phyloP scores from a whole-genome alignment of 768 basidiomycete species.

The Rubroboletus pulcherrimus region DNA sequence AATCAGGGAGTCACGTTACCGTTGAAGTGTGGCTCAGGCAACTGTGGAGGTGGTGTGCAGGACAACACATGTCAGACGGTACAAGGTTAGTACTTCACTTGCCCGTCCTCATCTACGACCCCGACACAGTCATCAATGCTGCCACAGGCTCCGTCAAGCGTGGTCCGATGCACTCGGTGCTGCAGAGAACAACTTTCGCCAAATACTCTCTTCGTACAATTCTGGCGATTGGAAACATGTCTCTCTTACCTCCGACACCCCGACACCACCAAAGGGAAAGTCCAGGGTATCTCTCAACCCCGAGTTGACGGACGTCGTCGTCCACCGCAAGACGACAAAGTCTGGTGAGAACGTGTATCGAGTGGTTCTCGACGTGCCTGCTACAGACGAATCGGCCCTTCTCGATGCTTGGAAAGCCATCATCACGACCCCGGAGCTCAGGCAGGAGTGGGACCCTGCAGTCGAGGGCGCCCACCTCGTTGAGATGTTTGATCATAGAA shows the following conservation, averaged over 20 bases:
- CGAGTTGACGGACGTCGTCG: conserved; percentile 66
- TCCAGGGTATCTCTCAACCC: conserved; percentile 48
- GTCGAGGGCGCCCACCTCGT: conserved; percentile 81
- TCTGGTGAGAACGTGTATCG: conserved; percentile 76
- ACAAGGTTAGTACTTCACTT: conserved; percentile 42
- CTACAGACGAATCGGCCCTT: conserved; percentile 50
- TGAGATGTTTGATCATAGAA: conserved; percentile 83
- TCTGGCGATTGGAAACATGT: conserved; percentile 82
- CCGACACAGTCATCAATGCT: background rate
- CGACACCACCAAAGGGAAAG: conserved; percentile 58
- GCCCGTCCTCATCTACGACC: background rate
- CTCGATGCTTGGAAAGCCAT: conserved; percentile 81
- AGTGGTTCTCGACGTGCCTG: conserved; percentile 74
- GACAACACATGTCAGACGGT: conserved; percentile 51
- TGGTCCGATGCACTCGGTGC: conserved; percentile 75
- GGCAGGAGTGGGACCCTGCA: conserved; percentile 91
- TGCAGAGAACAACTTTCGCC: conserved; percentile 75
- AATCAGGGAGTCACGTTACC: background rate
- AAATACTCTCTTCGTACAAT: conserved; percentile 66
- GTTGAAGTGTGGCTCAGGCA: background rate
- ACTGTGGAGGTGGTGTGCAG: background rate
- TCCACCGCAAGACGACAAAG: conserved; percentile 71
- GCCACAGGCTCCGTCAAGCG: conserved; percentile 68
- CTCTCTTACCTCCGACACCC: conserved; percentile 40
- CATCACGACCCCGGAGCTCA: conserved; percentile 79